Conservation (phyloP, 202 grass and related monocot species). For the Setaria viridis region DNA sequence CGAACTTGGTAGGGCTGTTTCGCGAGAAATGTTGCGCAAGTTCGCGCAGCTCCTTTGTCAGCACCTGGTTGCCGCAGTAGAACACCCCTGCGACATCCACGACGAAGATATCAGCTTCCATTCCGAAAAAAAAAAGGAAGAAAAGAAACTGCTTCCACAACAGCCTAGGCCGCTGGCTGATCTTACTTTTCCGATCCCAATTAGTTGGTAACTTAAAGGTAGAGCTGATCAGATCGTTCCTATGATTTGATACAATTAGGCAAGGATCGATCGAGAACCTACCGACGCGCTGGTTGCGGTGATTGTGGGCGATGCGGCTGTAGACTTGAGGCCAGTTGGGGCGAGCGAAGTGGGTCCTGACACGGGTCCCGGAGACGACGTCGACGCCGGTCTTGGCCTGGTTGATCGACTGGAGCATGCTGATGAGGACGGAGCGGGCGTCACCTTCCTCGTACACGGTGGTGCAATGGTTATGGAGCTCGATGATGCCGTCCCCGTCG, state of each 20-base stretch:
- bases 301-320: slow-evolving; percentile 57
- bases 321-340: slow-evolving; percentile 68
- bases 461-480: slow-evolving; percentile 91
- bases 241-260: too few relatives aligned
- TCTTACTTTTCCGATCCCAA: too few relatives aligned
- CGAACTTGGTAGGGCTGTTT: slow-evolving; percentile 77
- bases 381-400: slow-evolving; percentile 73
- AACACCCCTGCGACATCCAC: slow-evolving; percentile 72
- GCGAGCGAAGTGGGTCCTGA: slow-evolving; percentile 67
- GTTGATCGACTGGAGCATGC: slow-evolving; percentile 82
- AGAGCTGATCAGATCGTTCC: too few relatives aligned
- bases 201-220: too few relatives aligned
- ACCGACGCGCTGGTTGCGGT: slow-evolving; percentile 8
- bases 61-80: slow-evolving; percentile 77
- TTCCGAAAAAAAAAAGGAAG: too few relatives aligned
- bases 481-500: slow-evolving; percentile 74
- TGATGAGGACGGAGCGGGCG: slow-evolving; percentile 72
- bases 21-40: slow-evolving; percentile 78
- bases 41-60: slow-evolving; percentile 70
- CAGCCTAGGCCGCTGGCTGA: too few relatives aligned
- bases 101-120: background rate
- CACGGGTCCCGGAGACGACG: slow-evolving; percentile 58
- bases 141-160: too few relatives aligned
- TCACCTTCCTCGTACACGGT: slow-evolving; percentile 91
- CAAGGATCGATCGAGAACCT: too few relatives aligned